Percentiles rank a stretch among this genome's conserved stretches.
Conservation (phyloP, 805 yeast genomes). For the Candida orba region DNA sequence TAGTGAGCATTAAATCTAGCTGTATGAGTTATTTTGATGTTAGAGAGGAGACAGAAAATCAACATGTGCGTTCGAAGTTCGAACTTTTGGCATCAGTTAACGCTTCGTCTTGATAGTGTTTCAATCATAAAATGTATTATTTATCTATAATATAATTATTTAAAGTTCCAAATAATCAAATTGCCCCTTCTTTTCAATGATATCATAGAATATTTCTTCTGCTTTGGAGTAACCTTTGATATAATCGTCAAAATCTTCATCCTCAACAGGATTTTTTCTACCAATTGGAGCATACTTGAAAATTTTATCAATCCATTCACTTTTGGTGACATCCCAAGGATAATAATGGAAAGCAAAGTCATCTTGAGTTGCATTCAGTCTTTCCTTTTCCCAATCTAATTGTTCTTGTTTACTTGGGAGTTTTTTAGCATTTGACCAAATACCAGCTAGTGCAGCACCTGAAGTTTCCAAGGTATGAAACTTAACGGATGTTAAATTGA, state of each 20-base stretch:
- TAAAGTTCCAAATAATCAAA: background rate
- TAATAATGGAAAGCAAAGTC: conserved; percentile 28
- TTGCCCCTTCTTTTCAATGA: background rate
- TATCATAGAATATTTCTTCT: conserved; percentile 8
- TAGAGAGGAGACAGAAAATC: too few relatives aligned
- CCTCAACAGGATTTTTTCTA: conserved; percentile 26
- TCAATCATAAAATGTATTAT: too few relatives aligned
- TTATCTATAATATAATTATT: background rate
- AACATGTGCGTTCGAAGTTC: too few relatives aligned
- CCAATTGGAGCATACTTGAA: conserved; percentile 21
- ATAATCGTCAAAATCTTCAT: conserved; percentile 8
- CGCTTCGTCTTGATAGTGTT: too few relatives aligned
- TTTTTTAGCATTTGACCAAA: conserved; percentile 38
- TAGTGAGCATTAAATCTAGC: too few relatives aligned
- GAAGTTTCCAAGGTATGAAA: conserved; percentile 43
- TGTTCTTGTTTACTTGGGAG: conserved; percentile 37
- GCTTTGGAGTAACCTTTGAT: conserved; percentile 5
- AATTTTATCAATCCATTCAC: conserved; percentile 24
- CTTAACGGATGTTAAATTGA: conserved; percentile 32
- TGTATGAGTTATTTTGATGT: too few relatives aligned
- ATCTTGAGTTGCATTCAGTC: conserved; percentile 20
- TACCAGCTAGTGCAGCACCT: conserved; percentile 47
- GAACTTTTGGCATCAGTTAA: too few relatives aligned
- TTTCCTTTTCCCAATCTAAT: conserved; percentile 25
- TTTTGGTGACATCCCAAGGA: conserved; percentile 20